These are phyloP conservation scores for Bjerkandera adusta DNA, from an alignment of 1,284 basidiomycete genomes.

Conservation along the genomic window DNA sequence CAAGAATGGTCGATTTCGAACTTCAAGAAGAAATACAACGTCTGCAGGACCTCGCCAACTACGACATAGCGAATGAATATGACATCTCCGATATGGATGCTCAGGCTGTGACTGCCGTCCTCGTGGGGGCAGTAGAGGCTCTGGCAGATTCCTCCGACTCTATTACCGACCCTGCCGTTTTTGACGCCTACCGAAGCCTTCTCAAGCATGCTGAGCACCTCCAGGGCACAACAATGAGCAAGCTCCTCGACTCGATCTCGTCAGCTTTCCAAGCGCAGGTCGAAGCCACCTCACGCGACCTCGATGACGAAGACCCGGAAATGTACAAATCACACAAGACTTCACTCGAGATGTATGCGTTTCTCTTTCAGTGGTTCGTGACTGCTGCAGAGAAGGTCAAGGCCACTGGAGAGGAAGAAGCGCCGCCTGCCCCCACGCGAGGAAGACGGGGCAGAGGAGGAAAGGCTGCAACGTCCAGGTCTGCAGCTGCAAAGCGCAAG, in stretches of 20 bases:
- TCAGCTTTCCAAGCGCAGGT: slow-evolving; percentile 72
- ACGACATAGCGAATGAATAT: slow-evolving; percentile 63
- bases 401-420: slow-evolving; percentile 47
- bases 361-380: slow-evolving; percentile 86
- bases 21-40: slow-evolving; percentile 74
- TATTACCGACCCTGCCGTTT: slow-evolving; percentile 63
- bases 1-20: slow-evolving; percentile 50
- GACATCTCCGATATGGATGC: slow-evolving; percentile 51
- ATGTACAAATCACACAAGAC: slow-evolving; percentile 65
- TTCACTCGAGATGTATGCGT: slow-evolving; percentile 86
- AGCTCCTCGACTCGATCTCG: slow-evolving; percentile 74
- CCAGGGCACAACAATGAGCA: slow-evolving; percentile 63
- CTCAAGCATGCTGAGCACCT: slow-evolving; percentile 68
- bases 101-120: slow-evolving; percentile 37
- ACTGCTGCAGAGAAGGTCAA: slow-evolving; percentile 74
- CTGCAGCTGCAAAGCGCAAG: slow-evolving; percentile 44
- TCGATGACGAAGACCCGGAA: slow-evolving; percentile 72
- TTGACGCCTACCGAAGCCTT: slow-evolving; percentile 78
- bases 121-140: slow-evolving; percentile 74
- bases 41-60: slow-evolving; percentile 56
- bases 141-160: slow-evolving; percentile 71
- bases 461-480: slow-evolving; percentile 44
- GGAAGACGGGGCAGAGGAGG: slow-evolving; percentile 55
- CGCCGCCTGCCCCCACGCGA: slow-evolving; percentile 40
- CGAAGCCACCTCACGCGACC: slow-evolving; percentile 62